Conservation (phyloP, 2,329 filamentous ascomycete genomes). For the Salinomyces thailandicus region DNA sequence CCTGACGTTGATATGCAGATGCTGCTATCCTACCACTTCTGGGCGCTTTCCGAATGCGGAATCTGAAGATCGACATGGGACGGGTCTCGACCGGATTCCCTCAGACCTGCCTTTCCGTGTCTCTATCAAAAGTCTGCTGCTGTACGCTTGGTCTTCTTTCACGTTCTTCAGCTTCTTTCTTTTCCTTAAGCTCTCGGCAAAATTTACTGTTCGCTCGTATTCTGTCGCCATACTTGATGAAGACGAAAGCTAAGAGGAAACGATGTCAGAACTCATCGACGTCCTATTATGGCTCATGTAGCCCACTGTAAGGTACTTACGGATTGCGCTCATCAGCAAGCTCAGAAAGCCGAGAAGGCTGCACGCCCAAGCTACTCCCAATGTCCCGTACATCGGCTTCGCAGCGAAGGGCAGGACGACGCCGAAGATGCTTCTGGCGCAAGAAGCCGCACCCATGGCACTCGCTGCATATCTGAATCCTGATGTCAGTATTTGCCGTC, state of each 20-base stretch:
- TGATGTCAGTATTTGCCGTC: no score
- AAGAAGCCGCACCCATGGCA: slow-evolving; percentile 55
- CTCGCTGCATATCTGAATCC: slow-evolving; percentile 52
- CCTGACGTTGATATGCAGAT: not conserved
- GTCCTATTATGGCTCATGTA: no score
- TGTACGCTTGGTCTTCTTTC: not conserved
- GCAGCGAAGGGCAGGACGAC: slow-evolving; percentile 45
- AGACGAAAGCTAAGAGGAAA: slow-evolving; percentile 37
- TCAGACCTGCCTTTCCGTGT: no score
- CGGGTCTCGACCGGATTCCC: no score
- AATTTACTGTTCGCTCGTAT: slow-evolving; percentile 51
- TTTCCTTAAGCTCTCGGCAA: slow-evolving; percentile 49
- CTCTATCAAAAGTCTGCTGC: no score
- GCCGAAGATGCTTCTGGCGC: slow-evolving; percentile 67
- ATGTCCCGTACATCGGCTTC: slow-evolving; percentile 50
- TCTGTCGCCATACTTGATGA: slow-evolving; percentile 43
- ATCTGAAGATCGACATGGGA: not conserved
- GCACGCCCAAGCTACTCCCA: slow-evolving; percentile 60
- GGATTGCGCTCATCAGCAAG: slow-evolving; percentile 43
- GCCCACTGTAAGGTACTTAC: no score
- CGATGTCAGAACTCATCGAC: not conserved
- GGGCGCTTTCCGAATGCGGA: not conserved
- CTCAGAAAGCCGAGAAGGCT: slow-evolving; percentile 41
- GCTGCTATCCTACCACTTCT: not conserved
- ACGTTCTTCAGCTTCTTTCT: slow-evolving; percentile 17